Conservation (phyloP, 83 land plant species). For the Diphasiastrum complanatum region DNA sequence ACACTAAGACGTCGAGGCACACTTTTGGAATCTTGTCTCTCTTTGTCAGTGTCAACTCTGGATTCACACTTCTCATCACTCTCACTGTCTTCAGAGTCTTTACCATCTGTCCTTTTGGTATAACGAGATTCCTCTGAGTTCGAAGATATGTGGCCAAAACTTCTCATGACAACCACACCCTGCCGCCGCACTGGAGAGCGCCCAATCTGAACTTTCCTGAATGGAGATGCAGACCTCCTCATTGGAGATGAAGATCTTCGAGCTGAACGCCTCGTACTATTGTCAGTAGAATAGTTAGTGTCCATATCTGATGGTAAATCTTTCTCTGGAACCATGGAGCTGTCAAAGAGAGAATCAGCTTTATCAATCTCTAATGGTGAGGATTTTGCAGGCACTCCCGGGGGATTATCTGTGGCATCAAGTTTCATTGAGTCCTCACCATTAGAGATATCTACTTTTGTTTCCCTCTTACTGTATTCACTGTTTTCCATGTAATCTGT, state of each 20-base stretch:
- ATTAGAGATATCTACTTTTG: too few species aligned
- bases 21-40: conserved; percentile 24
- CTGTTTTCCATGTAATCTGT: too few species aligned
- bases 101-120: too few species aligned
- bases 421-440: too few species aligned
- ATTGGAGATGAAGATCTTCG: conserved; percentile 33
- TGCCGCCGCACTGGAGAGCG: conserved; percentile 53
- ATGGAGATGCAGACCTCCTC: conserved; percentile 40
- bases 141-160: conserved; percentile 74
- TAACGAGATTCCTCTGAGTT: conserved; percentile 28
- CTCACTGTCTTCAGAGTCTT: conserved; percentile 32
- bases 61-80: conserved; percentile 35
- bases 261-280: conserved; percentile 25
- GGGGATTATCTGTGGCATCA: too few species aligned
- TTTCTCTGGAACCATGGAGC: too few species aligned
- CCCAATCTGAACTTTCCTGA: conserved; percentile 41
- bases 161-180: conserved; percentile 68
- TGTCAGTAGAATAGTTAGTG: conserved; percentile 20
- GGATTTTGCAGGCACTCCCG: too few species aligned
- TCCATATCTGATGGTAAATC: conserved; percentile 18
- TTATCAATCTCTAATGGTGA: too few species aligned
- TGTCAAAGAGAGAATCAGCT: too few species aligned
- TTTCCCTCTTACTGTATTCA: too few species aligned
- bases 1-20: conserved; percentile 20
- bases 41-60: conserved; percentile 39